Percentiles rank a stretch among this genome's conserved stretches.
Evolutionary conservation across 192 early-diverging fungal species (phyloP).

Genomic region (Mortierella antarctica): DNA sequence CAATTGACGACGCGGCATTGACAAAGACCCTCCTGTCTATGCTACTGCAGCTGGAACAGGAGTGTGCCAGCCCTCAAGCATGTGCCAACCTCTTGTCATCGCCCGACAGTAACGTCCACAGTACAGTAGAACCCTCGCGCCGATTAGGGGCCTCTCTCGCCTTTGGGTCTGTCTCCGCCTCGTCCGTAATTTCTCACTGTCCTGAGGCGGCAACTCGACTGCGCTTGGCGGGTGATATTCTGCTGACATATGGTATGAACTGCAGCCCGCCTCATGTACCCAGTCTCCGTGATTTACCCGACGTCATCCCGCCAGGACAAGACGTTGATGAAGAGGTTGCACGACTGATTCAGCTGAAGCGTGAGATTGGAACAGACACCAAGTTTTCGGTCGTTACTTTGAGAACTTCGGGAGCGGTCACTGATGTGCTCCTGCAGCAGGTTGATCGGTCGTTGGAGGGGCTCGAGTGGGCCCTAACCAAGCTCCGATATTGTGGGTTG

Average conservation of each 20-base stretch:
- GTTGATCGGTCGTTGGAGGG: constrained; percentile 58
- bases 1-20: constrained; percentile 54
- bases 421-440: constrained; percentile 53
- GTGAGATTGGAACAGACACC: constrained; percentile 15
- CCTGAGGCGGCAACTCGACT: constrained; percentile 38
- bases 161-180: constrained; percentile 25
- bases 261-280: constrained; percentile 14
- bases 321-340: constrained; percentile 32
- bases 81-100: constrained; percentile 13
- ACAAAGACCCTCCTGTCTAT: constrained; percentile 54
- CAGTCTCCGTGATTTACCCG: constrained; percentile 21
- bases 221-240: constrained; percentile 38
- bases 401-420: constrained; percentile 42
- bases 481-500: constrained; percentile 52
- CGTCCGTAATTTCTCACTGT: constrained; percentile 16
- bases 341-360: constrained; percentile 3
- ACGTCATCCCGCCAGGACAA: constrained; percentile 47
- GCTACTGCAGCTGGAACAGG: constrained; percentile 51
- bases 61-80: constrained; percentile 19
- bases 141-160: constrained; percentile 9
- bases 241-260: constrained; percentile 33
- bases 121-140: not conserved
- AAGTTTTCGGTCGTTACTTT: constrained; percentile 58
- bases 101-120: not conserved
- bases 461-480: constrained; percentile 60